phyloP scores from a whole-genome alignment of 1,284 basidiomycete species.

The Cutaneotrichosporon cavernicola region DNA sequence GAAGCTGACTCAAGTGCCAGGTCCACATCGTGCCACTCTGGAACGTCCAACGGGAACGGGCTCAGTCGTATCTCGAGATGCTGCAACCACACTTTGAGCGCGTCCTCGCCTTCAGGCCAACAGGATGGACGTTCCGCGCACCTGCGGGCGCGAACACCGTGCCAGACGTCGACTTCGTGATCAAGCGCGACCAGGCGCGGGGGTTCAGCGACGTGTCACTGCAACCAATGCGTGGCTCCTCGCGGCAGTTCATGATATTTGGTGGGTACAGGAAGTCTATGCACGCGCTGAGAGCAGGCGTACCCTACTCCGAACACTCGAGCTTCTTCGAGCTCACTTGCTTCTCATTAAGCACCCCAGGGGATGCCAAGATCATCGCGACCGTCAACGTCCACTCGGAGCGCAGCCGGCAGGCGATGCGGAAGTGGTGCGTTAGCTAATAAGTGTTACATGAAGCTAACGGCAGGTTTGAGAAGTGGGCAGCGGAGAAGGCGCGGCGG shows the following conservation, averaged over 20 bases:
- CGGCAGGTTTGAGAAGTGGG: constrained; percentile 75
- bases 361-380: constrained; percentile 74
- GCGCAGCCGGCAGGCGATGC: constrained; percentile 71
- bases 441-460: neutral
- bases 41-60: constrained; percentile 72
- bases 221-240: constrained; percentile 69
- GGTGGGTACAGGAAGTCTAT: constrained; percentile 50
- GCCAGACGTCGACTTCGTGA: constrained; percentile 65
- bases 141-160: constrained; percentile 65
- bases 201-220: constrained; percentile 69
- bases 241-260: constrained; percentile 68
- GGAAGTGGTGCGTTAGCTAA: constrained; percentile 56
- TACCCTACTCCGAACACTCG: constrained; percentile 95
- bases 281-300: constrained; percentile 53
- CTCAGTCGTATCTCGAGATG: constrained; percentile 73
- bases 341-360: constrained; percentile 84
- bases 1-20: constrained; percentile 56
- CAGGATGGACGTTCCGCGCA: constrained; percentile 86
- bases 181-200: constrained; percentile 65
- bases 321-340: constrained; percentile 92
- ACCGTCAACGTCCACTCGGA: constrained; percentile 91
- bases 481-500: constrained; percentile 68
- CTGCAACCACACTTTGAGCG: constrained; percentile 72
- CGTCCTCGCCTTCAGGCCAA: constrained; percentile 82
- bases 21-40: constrained; percentile 85